Base-by-base conservation (phyloP, 139 green algal species). In the Coelastrella sp. region DNA sequence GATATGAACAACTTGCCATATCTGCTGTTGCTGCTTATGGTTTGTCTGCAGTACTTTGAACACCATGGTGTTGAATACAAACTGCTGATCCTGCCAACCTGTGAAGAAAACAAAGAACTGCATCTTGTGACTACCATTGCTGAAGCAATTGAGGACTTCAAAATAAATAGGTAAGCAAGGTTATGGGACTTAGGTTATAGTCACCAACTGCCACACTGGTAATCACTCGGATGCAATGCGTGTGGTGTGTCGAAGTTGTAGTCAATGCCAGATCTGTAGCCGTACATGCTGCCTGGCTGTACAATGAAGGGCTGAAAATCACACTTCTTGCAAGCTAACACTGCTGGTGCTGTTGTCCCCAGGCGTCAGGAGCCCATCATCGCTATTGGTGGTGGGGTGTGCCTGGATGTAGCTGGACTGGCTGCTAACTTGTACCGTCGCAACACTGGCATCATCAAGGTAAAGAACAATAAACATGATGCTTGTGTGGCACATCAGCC, bases 391-490 rank as follows among this genome's bases (percentile, higher is more conserved):
- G 93, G 93, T 11, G 93, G 93, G 57, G 93, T 95, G 19, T 93
- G 90, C 73, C 89, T 95, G 57, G 93, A 95, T 64, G 81, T 93
- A 3, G 88, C 87, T 22, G 92, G 92, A 13, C 80, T 95, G 32
- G 87, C 90, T n/a, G 90, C 90, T 23, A 95, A 95, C 59, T 47
- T 95, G 85, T 95, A 94, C 88, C 58, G 93, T 3, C 71, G 93
- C 4, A 94, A 93, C 80, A 95, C 93, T 6, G 90, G 90, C 3
- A 60, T 95, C 56, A 95, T 95, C 88, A 95, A 95, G 92, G 86
- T 93, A 68, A 47, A 47, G 32, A 47, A 47, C 32, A 47, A 47
- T 47, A 47, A 47, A 47, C 32, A 47, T 47, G 32, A 47, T 47
- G 32, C 32, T 47, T 47, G 32, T 47, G 32, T 47, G 32, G 32